Evolutionary conservation across 2,329 filamentous ascomycete genomes (phyloP), one percentile per base, ranked within the genome.

Genomic region (Cadophora malorum): DNA sequence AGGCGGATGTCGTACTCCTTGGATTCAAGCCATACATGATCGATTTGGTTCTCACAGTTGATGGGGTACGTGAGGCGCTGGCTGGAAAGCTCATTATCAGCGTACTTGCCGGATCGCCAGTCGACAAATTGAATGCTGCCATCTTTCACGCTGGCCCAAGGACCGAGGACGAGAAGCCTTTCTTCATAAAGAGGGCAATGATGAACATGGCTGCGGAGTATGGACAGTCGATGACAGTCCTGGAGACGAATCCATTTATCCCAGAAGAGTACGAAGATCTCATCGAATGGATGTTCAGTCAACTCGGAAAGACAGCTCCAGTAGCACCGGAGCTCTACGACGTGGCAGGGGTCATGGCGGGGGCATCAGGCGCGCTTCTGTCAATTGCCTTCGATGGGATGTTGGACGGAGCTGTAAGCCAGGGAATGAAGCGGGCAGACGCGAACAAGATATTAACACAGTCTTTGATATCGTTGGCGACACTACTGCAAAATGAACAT

Each of bases 141-240:
- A 94, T 69, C 7, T 61, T 47, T 21, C 33, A 23, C 1, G 19
- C 21, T 4, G 47, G 58, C 1, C 45, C 52, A 3, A 38, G 2
- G 33, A 55, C 16, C 2, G 49, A 12, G 4, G 59, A 64, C 5
- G 60, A 62, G 33, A 52, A 67, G 2, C 47, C 65, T 10, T 90
- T 87, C 78, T 83, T 86, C 50, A 85, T 96, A 63, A 89, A 96
- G 16, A 85, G 93, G 47, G 92, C 91, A 65, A 93, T 96, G 87
- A 92, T 92, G 74, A 97, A 96, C 81, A 93, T 92, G 0, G 93
- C 93, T 10, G 90, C 90, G 25, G 85, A 92, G 62, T 90, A 96
- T 66, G 83, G 93, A 49, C 89, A 96, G 79, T 90, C 88, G 72
- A 96, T 96, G 90, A 94, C 90, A 0, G 88, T 96, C 63, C 90